A percentile compares a stretch with the other conserved stretches of the same genome.
Conservation (phyloP, 2,329 filamentous ascomycete species). For the Trichophyton verrucosum region DNA sequence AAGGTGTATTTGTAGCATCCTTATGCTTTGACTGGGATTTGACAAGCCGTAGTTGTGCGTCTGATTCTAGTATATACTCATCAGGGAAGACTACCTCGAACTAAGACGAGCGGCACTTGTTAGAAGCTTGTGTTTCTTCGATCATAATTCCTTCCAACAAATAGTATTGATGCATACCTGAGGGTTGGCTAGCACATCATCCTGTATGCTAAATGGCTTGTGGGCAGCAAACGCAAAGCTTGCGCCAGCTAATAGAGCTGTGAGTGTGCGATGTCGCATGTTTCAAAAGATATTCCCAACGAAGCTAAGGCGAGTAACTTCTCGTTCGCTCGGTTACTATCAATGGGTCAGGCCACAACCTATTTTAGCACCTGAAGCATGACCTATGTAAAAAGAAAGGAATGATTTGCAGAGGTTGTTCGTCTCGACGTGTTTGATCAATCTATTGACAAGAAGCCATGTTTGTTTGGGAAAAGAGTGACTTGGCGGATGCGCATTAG, state of each 20-base stretch:
- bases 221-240: slow-evolving; percentile 37
- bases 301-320: not conserved
- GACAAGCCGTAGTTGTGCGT: slow-evolving; percentile 49
- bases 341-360: not conserved
- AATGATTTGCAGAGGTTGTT: not conserved
- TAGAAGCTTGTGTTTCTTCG: not conserved
- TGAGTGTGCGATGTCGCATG: slow-evolving; percentile 12
- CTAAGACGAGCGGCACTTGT: slow-evolving; percentile 33
- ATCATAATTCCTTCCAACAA: not conserved
- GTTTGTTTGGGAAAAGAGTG: not conserved
- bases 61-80: slow-evolving; percentile 56
- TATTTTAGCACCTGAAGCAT: not conserved
- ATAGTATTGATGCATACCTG: slow-evolving; percentile 44
- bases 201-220: slow-evolving; percentile 67
- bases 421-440: not conserved
- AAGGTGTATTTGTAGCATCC: slow-evolving; percentile 12
- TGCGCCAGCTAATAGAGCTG: slow-evolving; percentile 23
- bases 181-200: slow-evolving; percentile 76
- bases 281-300: too few relatives aligned
- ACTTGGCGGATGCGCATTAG: not conserved
- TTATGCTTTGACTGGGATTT: slow-evolving; percentile 21
- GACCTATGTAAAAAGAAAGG: not conserved
- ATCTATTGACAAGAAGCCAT: not conserved
- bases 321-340: not conserved
- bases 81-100: slow-evolving; percentile 70